Evolutionary conservation across 1,139 yeast species (phyloP).

Genomic region (Wickerhamomyces sp.): DNA sequence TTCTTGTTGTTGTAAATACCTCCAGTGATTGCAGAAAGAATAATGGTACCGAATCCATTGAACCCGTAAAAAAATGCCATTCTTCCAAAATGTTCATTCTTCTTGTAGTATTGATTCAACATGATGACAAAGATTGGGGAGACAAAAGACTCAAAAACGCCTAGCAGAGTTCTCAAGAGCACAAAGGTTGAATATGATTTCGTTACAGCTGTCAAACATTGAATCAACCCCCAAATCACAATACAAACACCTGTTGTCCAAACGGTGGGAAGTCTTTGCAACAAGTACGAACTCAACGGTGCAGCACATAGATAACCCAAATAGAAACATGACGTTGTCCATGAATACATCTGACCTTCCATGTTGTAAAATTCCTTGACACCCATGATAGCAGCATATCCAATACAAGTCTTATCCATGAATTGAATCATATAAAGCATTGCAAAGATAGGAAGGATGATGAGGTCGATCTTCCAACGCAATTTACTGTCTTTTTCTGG

Average conservation of each 20-base stretch:
- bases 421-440: slow-evolving; percentile 56
- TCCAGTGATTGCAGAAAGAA: slow-evolving; percentile 43
- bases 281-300: slow-evolving; percentile 36
- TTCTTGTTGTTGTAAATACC: slow-evolving; percentile 34
- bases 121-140: slow-evolving; percentile 52
- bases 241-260: slow-evolving; percentile 33
- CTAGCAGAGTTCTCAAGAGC: slow-evolving; percentile 35
- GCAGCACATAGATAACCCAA: slow-evolving; percentile 46
- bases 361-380: slow-evolving; percentile 40
- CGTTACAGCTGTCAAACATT: slow-evolving; percentile 38
- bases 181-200: slow-evolving; percentile 26
- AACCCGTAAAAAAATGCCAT: slow-evolving; percentile 45
- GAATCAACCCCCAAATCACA: slow-evolving; percentile 41
- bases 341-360: slow-evolving; percentile 45
- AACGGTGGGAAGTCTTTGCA: slow-evolving; percentile 40
- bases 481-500: slow-evolving; percentile 20
- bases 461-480: slow-evolving; percentile 45
- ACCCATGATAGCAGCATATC: slow-evolving; percentile 58
- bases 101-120: slow-evolving; percentile 51
- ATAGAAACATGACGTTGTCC: slow-evolving; percentile 57
- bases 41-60: slow-evolving; percentile 42
- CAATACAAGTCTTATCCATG: slow-evolving; percentile 58
- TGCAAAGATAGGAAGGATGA: slow-evolving; percentile 47
- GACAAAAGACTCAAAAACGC: slow-evolving; percentile 42
- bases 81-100: slow-evolving; percentile 47